Evolutionary conservation across 2,329 filamentous ascomycete species (phyloP).

Genomic region (Pestalotiopsis sp.): DNA sequence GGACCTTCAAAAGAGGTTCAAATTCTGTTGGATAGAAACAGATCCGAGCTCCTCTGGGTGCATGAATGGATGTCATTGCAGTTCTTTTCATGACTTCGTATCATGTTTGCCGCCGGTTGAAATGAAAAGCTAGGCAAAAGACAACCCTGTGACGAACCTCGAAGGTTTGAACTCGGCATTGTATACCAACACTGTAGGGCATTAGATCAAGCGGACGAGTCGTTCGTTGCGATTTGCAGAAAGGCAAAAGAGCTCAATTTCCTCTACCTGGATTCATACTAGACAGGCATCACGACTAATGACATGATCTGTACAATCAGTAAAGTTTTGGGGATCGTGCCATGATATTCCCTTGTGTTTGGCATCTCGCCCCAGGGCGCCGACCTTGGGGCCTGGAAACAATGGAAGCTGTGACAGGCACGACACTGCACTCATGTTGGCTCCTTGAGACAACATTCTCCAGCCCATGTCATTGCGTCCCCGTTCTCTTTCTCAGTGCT

Average conservation of each 20-base stretch:
- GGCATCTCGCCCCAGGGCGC: not conserved
- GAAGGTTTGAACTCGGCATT: no score
- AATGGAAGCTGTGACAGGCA: not conserved
- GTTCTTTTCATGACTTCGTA: no score
- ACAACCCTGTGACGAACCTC: no score
- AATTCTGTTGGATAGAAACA: no score
- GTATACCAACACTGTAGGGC: no score
- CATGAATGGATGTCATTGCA: no score
- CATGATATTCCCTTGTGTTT: not conserved
- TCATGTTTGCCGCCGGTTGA: no score
- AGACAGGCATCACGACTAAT: not conserved
- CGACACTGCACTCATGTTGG: not conserved
- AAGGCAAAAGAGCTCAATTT: not conserved
- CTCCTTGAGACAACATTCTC: not conserved
- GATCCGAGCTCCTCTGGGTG: no score
- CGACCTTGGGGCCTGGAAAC: not conserved
- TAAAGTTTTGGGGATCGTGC: not conserved
- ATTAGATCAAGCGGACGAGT: not conserved
- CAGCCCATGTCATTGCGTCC: not conserved
- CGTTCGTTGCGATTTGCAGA: not conserved
- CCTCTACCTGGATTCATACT: not conserved
- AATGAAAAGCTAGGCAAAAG: no score
- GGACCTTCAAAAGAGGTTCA: no score
- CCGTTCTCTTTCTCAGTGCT: not conserved
- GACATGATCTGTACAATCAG: not conserved